These are phyloP conservation scores for Chlorella sp. DNA, from an alignment of 139 green algal species.

Conservation along the genomic window DNA sequence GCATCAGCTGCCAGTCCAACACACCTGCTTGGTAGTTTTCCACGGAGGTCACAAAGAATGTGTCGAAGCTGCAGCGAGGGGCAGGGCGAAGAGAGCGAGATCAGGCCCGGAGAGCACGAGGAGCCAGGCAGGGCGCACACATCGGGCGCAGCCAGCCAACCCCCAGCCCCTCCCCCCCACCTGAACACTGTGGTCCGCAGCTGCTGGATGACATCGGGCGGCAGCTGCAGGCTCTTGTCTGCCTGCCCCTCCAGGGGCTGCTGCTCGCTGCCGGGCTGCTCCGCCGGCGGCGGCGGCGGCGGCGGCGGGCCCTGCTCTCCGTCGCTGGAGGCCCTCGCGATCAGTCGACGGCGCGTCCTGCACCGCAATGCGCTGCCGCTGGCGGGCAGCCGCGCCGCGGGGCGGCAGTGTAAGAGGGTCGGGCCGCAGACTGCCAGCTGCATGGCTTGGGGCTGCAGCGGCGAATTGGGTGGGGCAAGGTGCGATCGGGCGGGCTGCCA, in stretches of 20 bases:
- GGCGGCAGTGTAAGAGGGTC: not conserved
- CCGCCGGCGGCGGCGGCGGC: not conserved
- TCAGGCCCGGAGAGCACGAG: too few species aligned
- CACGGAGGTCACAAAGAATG: conserved; percentile 85
- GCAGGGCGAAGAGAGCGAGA: too few species aligned
- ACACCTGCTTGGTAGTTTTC: conserved; percentile 68
- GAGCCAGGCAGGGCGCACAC: too few species aligned
- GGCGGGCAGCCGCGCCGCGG: not conserved
- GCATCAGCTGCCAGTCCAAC: too few species aligned
- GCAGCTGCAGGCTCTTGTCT: conserved; percentile 50
- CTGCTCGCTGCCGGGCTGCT: not conserved
- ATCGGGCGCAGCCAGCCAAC: too few species aligned
- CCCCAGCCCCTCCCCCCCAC: too few species aligned
- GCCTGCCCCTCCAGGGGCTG: too few species aligned
- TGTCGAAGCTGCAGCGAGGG: conserved; percentile 69
- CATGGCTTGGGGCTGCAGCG: not conserved
- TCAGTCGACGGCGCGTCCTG: too few species aligned
- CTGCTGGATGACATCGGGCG: conserved; percentile 74
- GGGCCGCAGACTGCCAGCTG: too few species aligned
- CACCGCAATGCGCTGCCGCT: too few species aligned
- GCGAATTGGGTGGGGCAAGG: too few species aligned
- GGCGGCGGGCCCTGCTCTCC: not conserved
- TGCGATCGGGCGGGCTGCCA: not conserved
- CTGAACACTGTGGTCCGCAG: conserved; percentile 82
- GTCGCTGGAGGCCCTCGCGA: not conserved